Percentiles rank a stretch among this genome's conserved stretches.
phyloP scores from a whole-genome alignment of 495 filamentous ascomycete genomes.

The Aspergillus campestris region DNA sequence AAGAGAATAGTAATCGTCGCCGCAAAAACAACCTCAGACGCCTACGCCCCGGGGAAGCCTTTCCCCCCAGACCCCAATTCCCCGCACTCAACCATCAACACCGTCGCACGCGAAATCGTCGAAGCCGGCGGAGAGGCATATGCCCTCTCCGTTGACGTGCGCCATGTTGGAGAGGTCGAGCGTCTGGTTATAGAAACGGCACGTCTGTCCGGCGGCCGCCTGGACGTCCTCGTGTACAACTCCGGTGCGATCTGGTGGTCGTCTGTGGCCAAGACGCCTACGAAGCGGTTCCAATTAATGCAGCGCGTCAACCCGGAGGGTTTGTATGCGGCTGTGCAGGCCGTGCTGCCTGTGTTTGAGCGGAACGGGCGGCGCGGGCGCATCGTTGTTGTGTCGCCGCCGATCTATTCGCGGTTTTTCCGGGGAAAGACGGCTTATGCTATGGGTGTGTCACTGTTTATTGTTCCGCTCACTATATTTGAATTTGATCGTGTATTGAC shows the following conservation, averaged over 20 bases:
- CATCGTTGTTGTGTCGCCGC: constrained; percentile 75
- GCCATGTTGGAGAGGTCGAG: constrained; percentile 54
- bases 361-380: constrained; percentile 47
- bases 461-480: background rate
- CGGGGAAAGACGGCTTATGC: constrained; percentile 83
- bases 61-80: constrained; percentile 86
- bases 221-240: constrained; percentile 77
- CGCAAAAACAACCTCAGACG: constrained; percentile 69
- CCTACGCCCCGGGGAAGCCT: constrained; percentile 36
- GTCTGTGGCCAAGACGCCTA: constrained; percentile 61
- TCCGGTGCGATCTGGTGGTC: constrained; percentile 85
- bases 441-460: constrained; percentile 43
- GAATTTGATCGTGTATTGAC: background rate
- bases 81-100: constrained; percentile 67
- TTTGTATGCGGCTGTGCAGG: constrained; percentile 52
- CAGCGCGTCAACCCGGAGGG: constrained; percentile 75
- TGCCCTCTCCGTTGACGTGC: constrained; percentile 63
- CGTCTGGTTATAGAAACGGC: constrained; percentile 53
- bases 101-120: constrained; percentile 70
- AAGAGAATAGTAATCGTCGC: constrained; percentile 58
- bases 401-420: constrained; percentile 80
- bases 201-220: constrained; percentile 43
- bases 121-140: constrained; percentile 56
- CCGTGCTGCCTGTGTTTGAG: constrained; percentile 52
- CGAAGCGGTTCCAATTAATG: constrained; percentile 75